Conservation (phyloP, 768 basidiomycete genomes). For the Gymnopilus junonius region DNA sequence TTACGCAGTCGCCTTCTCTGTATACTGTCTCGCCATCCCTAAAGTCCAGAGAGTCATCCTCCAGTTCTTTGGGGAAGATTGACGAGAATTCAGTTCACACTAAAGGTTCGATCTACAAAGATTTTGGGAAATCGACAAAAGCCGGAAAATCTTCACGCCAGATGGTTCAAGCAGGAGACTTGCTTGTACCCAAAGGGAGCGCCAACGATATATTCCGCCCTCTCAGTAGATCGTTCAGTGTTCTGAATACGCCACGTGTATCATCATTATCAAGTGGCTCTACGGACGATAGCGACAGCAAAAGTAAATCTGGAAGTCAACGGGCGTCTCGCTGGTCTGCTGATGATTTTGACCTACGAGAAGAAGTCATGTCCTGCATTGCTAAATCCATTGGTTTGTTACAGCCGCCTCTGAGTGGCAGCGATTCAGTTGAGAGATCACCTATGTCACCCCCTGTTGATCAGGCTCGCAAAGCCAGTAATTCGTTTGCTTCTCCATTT, state of each 20-base stretch:
- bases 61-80: constrained; percentile 31
- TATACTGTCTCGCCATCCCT: constrained; percentile 25
- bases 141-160: constrained; percentile 47
- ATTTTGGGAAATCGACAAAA: constrained; percentile 6
- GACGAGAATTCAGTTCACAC: constrained; percentile 25
- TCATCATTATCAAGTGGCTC: constrained; percentile 29
- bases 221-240: constrained; percentile 50
- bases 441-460: constrained; percentile 58
- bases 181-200: constrained; percentile 61
- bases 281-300: constrained; percentile 30
- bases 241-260: constrained; percentile 54
- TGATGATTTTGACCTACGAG: constrained; percentile 92
- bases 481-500: constrained; percentile 65
- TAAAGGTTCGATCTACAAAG: constrained; percentile 21
- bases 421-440: constrained; percentile 67
- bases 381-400: constrained; percentile 95
- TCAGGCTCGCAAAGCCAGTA: constrained; percentile 37
- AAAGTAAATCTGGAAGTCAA: constrained; percentile 24
- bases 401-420: constrained; percentile 79
- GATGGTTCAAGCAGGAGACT: constrained; percentile 77
- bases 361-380: constrained; percentile 97
- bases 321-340: constrained; percentile 36
- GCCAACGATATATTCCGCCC: constrained; percentile 50
- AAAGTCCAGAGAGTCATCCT: constrained; percentile 23
- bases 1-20: constrained; percentile 30